Base-by-base conservation (phyloP, 2,329 filamentous ascomycete species). In the Aspergillus ochraceoroseus region DNA sequence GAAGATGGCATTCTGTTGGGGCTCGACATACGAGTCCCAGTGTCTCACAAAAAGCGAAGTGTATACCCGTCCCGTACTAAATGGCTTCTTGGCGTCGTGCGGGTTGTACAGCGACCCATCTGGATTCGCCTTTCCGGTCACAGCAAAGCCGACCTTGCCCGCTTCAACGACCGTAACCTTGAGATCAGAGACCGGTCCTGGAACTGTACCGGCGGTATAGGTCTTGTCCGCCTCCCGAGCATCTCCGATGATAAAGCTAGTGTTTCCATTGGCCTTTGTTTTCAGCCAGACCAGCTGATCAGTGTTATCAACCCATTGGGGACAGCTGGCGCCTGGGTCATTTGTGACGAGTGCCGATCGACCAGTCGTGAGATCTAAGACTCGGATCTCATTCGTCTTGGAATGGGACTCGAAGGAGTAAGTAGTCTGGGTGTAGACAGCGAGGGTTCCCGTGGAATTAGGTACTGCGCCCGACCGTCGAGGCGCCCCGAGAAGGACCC, bases 41-140 rank as follows among this genome's bases (percentile, higher is more conserved):
- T 75, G 72, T 23, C 73, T 63, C 8, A 76, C 73, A 51, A 71
- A 75, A 12, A 74, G 61, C 6, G 65, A 70, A 13, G 70, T 71
- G 50, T 75, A 76, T 3, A 76, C 51, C 32, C 58, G 66, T 2
- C 70, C 73, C 2, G 67, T 70, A 11, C 64, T 70, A 14, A 59
- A 47, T 1, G 70, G 64, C 47, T 71, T 70, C 26, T 66, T 65
- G 4, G 64, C 68, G 44, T 71, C 70, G 34, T 74, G 67, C 3
- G 71, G 65, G 29, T 76, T 75, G 50, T 66, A 70, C 11, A 75
- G 58, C 29, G 67, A 66, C 11, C 70, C 70, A 49, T 73, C 68
- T 4, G 62, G 56, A 39, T 70, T 70, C 7, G 69, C 66, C 52
- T 71, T 68, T 7, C 67, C 70, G n/a, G 63, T 63, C 18, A 72